Evolutionary conservation across 257 asterid species (phyloP).

Genomic region (Solanum piurae): DNA sequence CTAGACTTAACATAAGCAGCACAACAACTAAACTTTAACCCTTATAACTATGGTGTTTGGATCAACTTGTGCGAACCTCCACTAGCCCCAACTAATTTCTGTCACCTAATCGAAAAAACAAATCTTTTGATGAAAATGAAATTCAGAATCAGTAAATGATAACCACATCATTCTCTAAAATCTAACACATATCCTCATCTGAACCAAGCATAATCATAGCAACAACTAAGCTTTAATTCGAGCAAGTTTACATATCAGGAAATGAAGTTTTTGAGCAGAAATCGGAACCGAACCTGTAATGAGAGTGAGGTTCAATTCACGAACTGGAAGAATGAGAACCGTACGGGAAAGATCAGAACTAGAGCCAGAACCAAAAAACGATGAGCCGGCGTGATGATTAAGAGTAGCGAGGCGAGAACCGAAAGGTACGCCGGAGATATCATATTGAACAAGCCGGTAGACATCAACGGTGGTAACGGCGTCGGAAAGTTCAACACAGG

Average conservation of each 20-base stretch:
- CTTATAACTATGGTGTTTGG: neutral
- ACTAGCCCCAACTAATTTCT: neutral
- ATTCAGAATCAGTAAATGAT: neutral
- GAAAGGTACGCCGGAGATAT: slow-evolving; percentile 73
- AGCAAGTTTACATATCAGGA: neutral
- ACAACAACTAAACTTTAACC: neutral
- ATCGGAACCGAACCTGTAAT: neutral
- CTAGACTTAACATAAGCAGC: neutral
- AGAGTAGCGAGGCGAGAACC: slow-evolving; percentile 86
- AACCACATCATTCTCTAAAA: neutral
- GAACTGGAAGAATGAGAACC: slow-evolving; percentile 79
- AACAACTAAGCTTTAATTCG: neutral
- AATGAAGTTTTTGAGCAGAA: neutral
- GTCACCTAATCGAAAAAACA: neutral
- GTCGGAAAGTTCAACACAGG: slow-evolving; percentile 75
- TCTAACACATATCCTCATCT: neutral
- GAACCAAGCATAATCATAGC: neutral
- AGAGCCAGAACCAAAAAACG: slow-evolving; percentile 34
- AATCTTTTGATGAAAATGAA: neutral
- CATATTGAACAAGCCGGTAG: slow-evolving; percentile 90
- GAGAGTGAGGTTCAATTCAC: slow-evolving; percentile 35
- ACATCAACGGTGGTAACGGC: slow-evolving; percentile 81
- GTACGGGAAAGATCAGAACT: slow-evolving; percentile 70
- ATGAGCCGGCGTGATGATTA: slow-evolving; percentile 92
- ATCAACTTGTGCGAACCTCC: neutral